Evolutionary conservation across 2,329 filamentous ascomycete species (phyloP).

Genomic region (Cercospora sojina): DNA sequence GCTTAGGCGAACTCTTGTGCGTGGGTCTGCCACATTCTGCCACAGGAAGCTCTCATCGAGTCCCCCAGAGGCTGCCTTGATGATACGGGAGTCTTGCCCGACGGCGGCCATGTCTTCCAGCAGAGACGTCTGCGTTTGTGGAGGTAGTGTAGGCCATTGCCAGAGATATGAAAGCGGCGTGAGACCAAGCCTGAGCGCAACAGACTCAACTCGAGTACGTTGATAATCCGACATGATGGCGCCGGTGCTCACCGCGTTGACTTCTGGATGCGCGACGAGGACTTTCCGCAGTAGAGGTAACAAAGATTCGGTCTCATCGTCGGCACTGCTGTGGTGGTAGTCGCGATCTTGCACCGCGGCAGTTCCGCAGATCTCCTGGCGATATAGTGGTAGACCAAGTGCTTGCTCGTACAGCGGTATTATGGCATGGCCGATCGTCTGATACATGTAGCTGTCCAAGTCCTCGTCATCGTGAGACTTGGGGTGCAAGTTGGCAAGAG

Average conservation of each 20-base stretch:
- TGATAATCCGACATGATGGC: constrained; percentile 96
- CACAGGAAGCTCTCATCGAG: constrained; percentile 79
- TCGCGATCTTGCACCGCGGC: constrained; percentile 70
- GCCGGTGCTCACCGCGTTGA: constrained; percentile 84
- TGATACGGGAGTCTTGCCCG: constrained; percentile 81
- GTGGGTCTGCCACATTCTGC: constrained; percentile 67
- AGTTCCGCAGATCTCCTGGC: constrained; percentile 69
- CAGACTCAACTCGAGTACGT: constrained; percentile 89
- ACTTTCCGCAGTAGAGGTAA: constrained; percentile 70
- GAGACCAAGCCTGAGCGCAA: constrained; percentile 80
- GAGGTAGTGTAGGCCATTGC: constrained; percentile 78
- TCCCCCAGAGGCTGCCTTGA: constrained; percentile 92
- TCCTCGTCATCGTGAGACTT: constrained; percentile 50
- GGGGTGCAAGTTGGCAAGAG: constrained; percentile 85
- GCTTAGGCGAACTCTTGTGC: constrained; percentile 49
- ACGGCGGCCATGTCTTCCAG: constrained; percentile 77
- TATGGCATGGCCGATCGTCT: constrained; percentile 87
- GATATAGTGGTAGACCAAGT: constrained; percentile 79
- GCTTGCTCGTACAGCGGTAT: constrained; percentile 81
- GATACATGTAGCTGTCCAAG: constrained; percentile 99
- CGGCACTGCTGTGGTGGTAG: constrained; percentile 53
- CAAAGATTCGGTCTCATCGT: constrained; percentile 88
- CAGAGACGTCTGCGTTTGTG: constrained; percentile 52
- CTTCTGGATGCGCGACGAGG: constrained; percentile 68
- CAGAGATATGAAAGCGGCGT: constrained; percentile 83